These are phyloP conservation scores for Backusella psychrophila DNA, from an alignment of 192 early-diverging fungal genomes.

Conservation along the genomic window DNA sequence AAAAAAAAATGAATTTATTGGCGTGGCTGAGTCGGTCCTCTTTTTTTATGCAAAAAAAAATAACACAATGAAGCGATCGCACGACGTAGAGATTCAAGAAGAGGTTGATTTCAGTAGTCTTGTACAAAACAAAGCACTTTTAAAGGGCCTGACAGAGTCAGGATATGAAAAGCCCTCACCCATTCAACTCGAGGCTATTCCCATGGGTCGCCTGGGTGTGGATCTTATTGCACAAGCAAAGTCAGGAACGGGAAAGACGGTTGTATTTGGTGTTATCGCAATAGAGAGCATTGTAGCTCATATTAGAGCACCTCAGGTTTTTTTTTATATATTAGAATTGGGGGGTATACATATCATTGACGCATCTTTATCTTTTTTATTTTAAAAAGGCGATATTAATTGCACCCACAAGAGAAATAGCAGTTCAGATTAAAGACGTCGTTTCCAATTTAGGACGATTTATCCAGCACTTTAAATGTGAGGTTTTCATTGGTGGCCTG, in stretches of 20 bases:
- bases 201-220: conserved; percentile 52
- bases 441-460: conserved; percentile 37
- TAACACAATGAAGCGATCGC: conserved; percentile 33
- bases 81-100: conserved; percentile 54
- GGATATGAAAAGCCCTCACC: conserved; percentile 61
- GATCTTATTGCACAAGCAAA: conserved; percentile 87
- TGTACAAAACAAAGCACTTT: conserved; percentile 37
- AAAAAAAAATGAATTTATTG: conserved; percentile 24
- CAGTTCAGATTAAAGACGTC: conserved; percentile 59
- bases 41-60: conserved; percentile 24
- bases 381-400: conserved; percentile 43
- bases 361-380: neutral
- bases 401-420: conserved; percentile 63
- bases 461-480: conserved; percentile 30
- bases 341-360: neutral
- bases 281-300: conserved; percentile 44
- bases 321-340: neutral
- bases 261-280: conserved; percentile 66
- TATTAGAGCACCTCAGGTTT: conserved; percentile 28
- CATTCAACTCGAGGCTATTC: conserved; percentile 65
- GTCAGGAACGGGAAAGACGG: conserved; percentile 78
- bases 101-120: conserved; percentile 51
- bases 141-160: conserved; percentile 41
- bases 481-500: conserved; percentile 57
- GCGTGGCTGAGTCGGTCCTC: conserved; percentile 18